Conservation (phyloP, 305 asterid genomes). For the Fraxinus sp. region DNA sequence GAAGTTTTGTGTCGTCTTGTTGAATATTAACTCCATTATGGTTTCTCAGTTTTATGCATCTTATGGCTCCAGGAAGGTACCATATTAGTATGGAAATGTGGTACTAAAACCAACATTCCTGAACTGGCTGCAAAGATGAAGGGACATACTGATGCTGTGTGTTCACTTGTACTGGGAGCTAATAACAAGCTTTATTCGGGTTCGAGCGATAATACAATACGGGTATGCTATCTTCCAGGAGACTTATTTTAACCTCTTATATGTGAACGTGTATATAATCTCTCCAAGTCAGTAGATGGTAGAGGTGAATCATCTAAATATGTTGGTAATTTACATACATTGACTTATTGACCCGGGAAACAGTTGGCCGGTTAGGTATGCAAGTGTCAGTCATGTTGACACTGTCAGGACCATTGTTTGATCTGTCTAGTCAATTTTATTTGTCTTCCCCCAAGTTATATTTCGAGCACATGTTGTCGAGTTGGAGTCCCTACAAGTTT, state of each 20-base stretch:
- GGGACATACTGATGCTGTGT: conserved; percentile 42
- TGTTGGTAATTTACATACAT: not conserved
- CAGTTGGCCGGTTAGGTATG: not conserved
- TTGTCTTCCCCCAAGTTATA: not conserved
- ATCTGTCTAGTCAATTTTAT: not conserved
- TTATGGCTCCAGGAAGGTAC: conserved; percentile 50
- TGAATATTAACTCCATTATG: not conserved
- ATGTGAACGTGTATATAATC: not conserved
- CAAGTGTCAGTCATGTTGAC: not conserved
- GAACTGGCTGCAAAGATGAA: conserved; percentile 34
- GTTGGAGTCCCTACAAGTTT: not conserved
- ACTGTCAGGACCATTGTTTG: not conserved
- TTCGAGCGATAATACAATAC: conserved; percentile 47
- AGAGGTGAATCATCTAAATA: not conserved
- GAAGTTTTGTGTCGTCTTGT: not conserved
- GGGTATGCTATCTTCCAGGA: conserved; percentile 32
- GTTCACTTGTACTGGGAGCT: conserved; percentile 41
- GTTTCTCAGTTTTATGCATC: not conserved
- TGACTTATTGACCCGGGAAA: not conserved
- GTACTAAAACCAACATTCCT: conserved; percentile 20
- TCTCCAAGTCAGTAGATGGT: not conserved
- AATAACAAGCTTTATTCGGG: conserved; percentile 49
- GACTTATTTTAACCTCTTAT: not conserved
- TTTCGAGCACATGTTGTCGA: not conserved
- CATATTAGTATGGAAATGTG: conserved; percentile 51